Percentiles rank a stretch among this genome's conserved stretches.
Evolutionary conservation across 2,329 filamentous ascomycete genomes (phyloP).

Genomic region (Calonectria crousiana): DNA sequence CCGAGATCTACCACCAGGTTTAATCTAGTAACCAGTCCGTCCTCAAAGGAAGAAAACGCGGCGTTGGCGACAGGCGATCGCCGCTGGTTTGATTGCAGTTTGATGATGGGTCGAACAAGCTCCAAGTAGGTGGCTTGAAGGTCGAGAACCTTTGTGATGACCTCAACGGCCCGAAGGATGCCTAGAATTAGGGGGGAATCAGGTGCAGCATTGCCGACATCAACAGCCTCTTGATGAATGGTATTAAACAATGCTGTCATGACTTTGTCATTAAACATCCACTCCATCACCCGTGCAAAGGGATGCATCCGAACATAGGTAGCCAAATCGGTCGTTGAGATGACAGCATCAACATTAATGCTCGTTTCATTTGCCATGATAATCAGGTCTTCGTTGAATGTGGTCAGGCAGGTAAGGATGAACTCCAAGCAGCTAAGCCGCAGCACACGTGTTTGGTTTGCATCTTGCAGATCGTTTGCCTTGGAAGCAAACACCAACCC

Average conservation of each 20-base stretch:
- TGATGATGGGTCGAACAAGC: slow-evolving; percentile 84
- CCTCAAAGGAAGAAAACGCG: slow-evolving; percentile 90
- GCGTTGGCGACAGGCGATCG: slow-evolving; percentile 73
- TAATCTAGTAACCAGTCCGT: slow-evolving; percentile 86
- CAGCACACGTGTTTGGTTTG: slow-evolving; percentile 78
- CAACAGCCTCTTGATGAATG: slow-evolving; percentile 80
- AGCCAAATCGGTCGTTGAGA: slow-evolving; percentile 79
- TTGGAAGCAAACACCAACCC: slow-evolving; percentile 81
- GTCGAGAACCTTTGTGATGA: slow-evolving; percentile 85
- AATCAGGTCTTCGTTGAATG: slow-evolving; percentile 95
- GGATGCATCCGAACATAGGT: slow-evolving; percentile 90
- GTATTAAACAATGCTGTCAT: slow-evolving; percentile 82
- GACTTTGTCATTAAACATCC: slow-evolving; percentile 95
- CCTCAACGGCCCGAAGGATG: slow-evolving; percentile 83
- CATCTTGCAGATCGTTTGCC: slow-evolving; percentile 73
- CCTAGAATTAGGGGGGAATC: slow-evolving; percentile 87
- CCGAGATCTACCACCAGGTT: slow-evolving; percentile 85
- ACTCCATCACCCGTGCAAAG: slow-evolving; percentile 95
- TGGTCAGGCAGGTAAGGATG: slow-evolving; percentile 80
- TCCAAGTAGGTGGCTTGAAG: slow-evolving; percentile 93
- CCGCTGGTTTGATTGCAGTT: slow-evolving; percentile 71
- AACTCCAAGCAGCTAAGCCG: slow-evolving; percentile 88
- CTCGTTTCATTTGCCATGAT: slow-evolving; percentile 84
- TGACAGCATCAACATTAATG: slow-evolving; percentile 79
- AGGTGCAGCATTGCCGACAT: slow-evolving; percentile 78